These are phyloP conservation scores for Solanum rostratum DNA, from an alignment of 257 asterid species.

Conservation along the genomic window DNA sequence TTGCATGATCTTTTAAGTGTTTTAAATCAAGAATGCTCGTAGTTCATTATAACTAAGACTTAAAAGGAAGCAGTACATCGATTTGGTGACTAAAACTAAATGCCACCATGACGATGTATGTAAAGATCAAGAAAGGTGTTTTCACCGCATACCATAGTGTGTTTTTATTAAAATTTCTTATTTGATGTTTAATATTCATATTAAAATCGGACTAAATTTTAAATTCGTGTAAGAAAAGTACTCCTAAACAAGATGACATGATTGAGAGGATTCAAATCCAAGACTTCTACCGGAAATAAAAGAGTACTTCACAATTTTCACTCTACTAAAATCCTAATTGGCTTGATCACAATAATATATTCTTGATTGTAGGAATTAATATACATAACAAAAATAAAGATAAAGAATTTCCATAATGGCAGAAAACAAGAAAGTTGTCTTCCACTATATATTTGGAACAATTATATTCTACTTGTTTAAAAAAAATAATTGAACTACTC, in stretches of 20 bases:
- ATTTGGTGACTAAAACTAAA: neutral
- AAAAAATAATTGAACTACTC: neutral
- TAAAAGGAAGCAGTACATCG: neutral
- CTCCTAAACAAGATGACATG: neutral
- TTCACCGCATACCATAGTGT: neutral
- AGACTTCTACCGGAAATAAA: rapidly evolving
- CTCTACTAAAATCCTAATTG: too few species aligned
- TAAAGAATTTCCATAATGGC: neutral
- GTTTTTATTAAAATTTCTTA: too few species aligned
- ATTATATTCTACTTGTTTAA: neutral
- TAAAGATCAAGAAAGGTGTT: neutral
- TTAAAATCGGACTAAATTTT: too few species aligned
- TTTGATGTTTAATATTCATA: too few species aligned
- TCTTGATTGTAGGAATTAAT: neutral
- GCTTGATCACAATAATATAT: neutral
- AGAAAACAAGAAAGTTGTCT: neutral
- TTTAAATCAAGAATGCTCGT: neutral
- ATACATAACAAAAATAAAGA: neutral
- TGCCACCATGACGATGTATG: neutral
- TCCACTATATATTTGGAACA: neutral
- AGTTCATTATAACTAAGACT: neutral
- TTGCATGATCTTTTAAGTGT: neutral
- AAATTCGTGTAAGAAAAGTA: neutral
- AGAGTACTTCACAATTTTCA: neutral
- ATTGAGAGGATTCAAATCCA: rapidly evolving